Evolutionary conservation across 106 monocot genomes (phyloP).

Genomic region (Dendrobium catenatum): DNA sequence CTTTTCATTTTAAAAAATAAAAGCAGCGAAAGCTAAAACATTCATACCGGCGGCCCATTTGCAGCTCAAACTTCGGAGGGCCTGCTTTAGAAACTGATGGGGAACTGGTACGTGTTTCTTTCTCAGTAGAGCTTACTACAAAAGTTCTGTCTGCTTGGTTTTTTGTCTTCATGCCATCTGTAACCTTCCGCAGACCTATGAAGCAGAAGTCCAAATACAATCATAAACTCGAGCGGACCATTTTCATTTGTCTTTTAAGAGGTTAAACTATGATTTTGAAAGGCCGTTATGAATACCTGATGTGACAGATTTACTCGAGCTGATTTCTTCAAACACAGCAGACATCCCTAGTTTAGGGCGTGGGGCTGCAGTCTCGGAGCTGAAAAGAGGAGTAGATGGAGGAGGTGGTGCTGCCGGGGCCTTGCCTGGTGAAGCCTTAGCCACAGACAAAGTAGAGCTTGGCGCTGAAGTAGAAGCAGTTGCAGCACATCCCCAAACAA

Average conservation of each 20-base stretch:
- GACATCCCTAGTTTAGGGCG: constrained; percentile 71
- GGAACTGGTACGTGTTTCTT: constrained; percentile 33
- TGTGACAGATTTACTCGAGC: constrained; percentile 55
- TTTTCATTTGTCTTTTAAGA: background rate
- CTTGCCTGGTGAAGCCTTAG: constrained; percentile 15
- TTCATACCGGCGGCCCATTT: constrained; percentile 85
- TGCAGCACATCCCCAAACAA: constrained; percentile 57
- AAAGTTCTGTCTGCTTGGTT: constrained; percentile 54
- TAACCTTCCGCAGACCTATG: constrained; percentile 70
- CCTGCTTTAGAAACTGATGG: constrained; percentile 44
- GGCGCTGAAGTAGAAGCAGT: constrained; percentile 17
- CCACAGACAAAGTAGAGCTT: constrained; percentile 13
- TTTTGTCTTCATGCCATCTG: constrained; percentile 83
- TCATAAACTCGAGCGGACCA: background rate
- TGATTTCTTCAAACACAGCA: constrained; percentile 82
- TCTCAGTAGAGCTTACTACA: constrained; percentile 47
- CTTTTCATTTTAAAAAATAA: background rate
- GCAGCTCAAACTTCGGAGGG: constrained; percentile 78
- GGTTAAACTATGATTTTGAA: background rate
- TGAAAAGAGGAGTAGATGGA: constrained; percentile 40
- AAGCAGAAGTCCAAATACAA: background rate
- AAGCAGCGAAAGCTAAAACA: background rate
- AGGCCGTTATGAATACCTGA: constrained; percentile 29
- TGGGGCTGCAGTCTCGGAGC: constrained; percentile 29
- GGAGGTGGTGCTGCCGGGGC: constrained; percentile 41